A percentile compares a stretch with the other conserved stretches of the same genome.
Conservation (phyloP, 805 yeast genomes). For the Myxozyma geophila region DNA sequence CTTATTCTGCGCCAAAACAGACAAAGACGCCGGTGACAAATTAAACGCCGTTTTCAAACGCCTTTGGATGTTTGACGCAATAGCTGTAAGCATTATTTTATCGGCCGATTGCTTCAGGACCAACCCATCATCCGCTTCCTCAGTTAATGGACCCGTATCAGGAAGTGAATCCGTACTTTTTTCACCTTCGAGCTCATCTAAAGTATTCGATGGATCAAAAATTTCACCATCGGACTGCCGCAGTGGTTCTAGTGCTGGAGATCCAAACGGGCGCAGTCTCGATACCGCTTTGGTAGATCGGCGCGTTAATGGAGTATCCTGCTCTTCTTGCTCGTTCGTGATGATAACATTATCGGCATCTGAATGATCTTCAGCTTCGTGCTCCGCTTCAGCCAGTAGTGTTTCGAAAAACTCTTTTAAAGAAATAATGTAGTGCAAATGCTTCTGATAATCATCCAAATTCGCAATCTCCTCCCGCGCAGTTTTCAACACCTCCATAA, state of each 20-base stretch:
- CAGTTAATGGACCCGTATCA: background rate
- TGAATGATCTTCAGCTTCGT: background rate
- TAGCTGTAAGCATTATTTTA: constrained; percentile 23
- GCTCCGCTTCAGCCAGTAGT: background rate
- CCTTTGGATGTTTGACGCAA: constrained; percentile 17
- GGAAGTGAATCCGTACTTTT: background rate
- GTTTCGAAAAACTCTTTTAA: constrained; percentile 6
- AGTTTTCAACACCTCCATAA: background rate
- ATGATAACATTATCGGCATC: constrained; percentile 15
- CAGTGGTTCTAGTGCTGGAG: constrained; percentile 1
- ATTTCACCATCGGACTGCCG: constrained; percentile 13
- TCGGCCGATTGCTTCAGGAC: constrained; percentile 17
- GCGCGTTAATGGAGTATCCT: background rate
- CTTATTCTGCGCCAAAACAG: constrained; percentile 1
- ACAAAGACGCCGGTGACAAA: background rate
- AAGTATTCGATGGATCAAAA: background rate
- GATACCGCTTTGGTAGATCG: constrained; percentile 22
- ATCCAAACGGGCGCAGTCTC: constrained; percentile 25
- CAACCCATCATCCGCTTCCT: constrained; percentile 1
- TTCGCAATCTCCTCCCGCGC: background rate
- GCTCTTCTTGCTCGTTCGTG: constrained; percentile 22
- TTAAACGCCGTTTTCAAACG: constrained; percentile 20
- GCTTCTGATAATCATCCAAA: background rate
- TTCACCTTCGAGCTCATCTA: background rate
- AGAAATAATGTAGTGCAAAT: background rate